These are phyloP conservation scores for Suhomyces sp. DNA, from an alignment of 805 yeast species.

Conservation along the genomic window DNA sequence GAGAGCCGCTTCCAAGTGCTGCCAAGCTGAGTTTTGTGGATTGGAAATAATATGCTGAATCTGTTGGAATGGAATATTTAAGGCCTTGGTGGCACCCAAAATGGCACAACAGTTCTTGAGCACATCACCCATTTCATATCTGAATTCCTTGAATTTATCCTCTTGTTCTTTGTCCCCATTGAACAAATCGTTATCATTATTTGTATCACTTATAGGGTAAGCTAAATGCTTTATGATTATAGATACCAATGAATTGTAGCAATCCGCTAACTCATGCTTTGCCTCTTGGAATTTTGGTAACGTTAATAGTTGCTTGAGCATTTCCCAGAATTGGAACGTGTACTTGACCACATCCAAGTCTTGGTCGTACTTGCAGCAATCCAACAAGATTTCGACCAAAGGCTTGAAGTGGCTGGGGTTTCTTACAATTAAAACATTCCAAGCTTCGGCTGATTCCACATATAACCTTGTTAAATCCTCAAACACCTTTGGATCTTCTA, in stretches of 20 bases:
- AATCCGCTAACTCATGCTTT: constrained; percentile 46
- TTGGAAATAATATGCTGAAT: constrained; percentile 44
- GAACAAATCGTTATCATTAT: constrained; percentile 44
- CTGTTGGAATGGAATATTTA: constrained; percentile 64
- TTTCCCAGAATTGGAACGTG: constrained; percentile 91
- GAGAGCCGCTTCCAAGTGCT: constrained; percentile 82
- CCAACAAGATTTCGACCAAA: constrained; percentile 68
- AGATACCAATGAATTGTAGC: constrained; percentile 56
- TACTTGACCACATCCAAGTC: constrained; percentile 88
- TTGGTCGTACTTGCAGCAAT: constrained; percentile 67
- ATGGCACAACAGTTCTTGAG: constrained; percentile 92
- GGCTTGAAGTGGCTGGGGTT: constrained; percentile 67
- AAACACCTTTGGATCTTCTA: constrained; percentile 62
- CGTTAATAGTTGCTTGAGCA: constrained; percentile 67
- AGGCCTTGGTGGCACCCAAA: constrained; percentile 70
- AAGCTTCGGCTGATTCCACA: constrained; percentile 91
- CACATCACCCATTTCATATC: constrained; percentile 98
- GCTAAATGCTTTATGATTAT: constrained; percentile 66
- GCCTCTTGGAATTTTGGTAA: constrained; percentile 57
- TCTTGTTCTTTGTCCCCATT: constrained; percentile 72
- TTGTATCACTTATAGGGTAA: constrained; percentile 53
- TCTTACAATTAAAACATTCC: constrained; percentile 84
- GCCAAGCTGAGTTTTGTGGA: constrained; percentile 56
- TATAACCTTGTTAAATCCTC: constrained; percentile 72
- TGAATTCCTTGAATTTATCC: constrained; percentile 88